Evolutionary conservation across 371 early-diverging fungal genomes (phyloP), one percentile per base, ranked within the genome.

Genomic region (Mucor racemosus): DNA sequence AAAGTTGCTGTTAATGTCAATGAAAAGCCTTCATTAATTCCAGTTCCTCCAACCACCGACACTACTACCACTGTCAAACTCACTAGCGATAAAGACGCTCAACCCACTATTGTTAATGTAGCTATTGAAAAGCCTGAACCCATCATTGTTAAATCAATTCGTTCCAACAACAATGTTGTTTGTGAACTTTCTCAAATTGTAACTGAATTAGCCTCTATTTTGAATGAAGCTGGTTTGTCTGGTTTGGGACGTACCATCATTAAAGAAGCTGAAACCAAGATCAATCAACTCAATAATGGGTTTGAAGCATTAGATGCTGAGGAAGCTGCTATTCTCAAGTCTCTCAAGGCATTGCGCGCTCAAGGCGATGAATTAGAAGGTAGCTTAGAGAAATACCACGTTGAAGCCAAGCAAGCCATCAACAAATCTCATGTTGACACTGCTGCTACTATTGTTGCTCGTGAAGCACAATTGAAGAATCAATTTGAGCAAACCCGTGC

Each of bases 401-500:
- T 56, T 5, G 64, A 76, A 39, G 63, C 74, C 7, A 39, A 64
- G 15, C 57, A 67, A 39, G n/a, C 58, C 1, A 40, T 76, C 5
- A 55, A 69, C 36, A 48, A 67, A 9, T 39, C 68, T 15, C 63
- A 63, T 33, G 53, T 56, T n/a, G 48, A 67, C 10, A 60, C 71
- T n/a, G 71, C 70, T 17, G 60, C 65, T 2, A 14, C 53, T n/a
- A 65, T 72, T 35, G 59, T 72, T 9, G 68, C 68, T 4, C 68
- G 73, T 68, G 80, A 78, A 74, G 77, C 79, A 36, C 78, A 82
- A 41, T 67, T 84, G 7, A 77, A 79, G 44, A 76, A 75, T 35
- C 69, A 73, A 26, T 79, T 68, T 63, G 81, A 79, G 55, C 66
- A 76, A 55, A 81, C 80, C 13, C 71, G 74, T 21, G 62, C 56